Percentiles rank a stretch among this genome's conserved stretches.
These are phyloP conservation scores for Fusarium pininemorale DNA, from an alignment of 2,329 filamentous ascomycete species.

Conservation along the genomic window DNA sequence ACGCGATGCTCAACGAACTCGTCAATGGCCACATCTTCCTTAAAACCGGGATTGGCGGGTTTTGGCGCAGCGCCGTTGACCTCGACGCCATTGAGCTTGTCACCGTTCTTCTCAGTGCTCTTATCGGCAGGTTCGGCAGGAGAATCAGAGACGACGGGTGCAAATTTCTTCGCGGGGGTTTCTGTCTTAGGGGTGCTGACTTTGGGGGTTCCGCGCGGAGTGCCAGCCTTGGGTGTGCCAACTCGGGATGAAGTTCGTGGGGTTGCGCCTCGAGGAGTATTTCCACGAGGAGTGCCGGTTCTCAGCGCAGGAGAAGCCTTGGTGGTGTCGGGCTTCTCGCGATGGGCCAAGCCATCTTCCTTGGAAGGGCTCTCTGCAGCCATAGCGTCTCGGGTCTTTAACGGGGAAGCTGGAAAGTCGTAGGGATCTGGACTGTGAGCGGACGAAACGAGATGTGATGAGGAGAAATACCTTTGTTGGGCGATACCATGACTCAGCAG, in stretches of 20 bases:
- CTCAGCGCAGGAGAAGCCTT: slow-evolving; percentile 20
- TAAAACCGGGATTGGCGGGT: slow-evolving; percentile 4
- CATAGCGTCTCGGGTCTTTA: slow-evolving; percentile 17
- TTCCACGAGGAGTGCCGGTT: slow-evolving; percentile 14
- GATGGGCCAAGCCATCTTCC: slow-evolving; percentile 25
- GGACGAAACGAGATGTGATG: background rate
- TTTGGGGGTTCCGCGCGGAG: slow-evolving; percentile 15
- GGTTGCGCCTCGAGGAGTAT: slow-evolving; percentile 14
- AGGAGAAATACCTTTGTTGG: slow-evolving; percentile 20
- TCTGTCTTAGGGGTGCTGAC: slow-evolving; percentile 14
- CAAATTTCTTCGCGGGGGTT: slow-evolving; percentile 9
- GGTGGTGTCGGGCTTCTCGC: slow-evolving; percentile 15
- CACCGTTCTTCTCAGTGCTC: background rate
- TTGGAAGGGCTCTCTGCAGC: slow-evolving; percentile 16
- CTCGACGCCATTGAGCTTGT: slow-evolving; percentile 1
- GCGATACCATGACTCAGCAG: slow-evolving; percentile 12
- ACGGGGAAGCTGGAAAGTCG: slow-evolving; percentile 37
- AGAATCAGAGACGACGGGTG: background rate
- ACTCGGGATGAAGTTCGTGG: background rate
- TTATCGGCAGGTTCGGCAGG: background rate
- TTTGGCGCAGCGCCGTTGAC: slow-evolving; percentile 15
- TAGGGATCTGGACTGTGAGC: slow-evolving; percentile 37
- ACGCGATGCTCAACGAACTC: slow-evolving; percentile 34
- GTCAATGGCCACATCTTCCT: slow-evolving; percentile 38
- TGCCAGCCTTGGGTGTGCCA: slow-evolving; percentile 4